Evolutionary conservation across 225 moss, liverwort and hornwort genomes (phyloP), one percentile per base, ranked within the genome.

Genomic region (Lunularia cruciata): DNA sequence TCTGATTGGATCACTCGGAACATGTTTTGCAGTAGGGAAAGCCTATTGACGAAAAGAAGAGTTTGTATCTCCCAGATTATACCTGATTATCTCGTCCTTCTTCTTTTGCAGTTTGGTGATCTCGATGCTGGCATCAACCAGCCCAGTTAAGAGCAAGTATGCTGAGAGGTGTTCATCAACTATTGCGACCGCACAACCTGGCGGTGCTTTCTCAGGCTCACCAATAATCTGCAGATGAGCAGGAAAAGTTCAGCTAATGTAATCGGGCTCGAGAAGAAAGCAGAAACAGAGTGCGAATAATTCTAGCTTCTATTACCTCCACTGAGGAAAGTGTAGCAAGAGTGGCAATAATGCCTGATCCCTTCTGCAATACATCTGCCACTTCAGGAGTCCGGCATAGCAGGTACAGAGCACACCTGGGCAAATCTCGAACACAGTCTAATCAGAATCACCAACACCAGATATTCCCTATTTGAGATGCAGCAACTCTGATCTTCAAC

Each of bases 71-170:
- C n/a, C n/a, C n/a, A 35, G 19, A 6, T 22, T 55, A 12, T 69
- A 94, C 94, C 89, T 89, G 67, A 74, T 28, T 40, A 92, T 81
- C 14, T 92, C 88, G 52, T 87, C 90, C 54, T 74, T 90, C 60
- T 90, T 95, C 72, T 95, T 92, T 61, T 86, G 85, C 75, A 95
- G 81, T 65, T 91, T 88, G 48, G 80, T 60, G 18, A 89, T 83
- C 84, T 95, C 90, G 47, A 81, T 76, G 9, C 62, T 77, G 28
- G 84, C 79, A 86, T 95, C 89, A 33, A 92, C 85, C 72, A 88
- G 81, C 61, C 83, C 84, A 51, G 69, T 83, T 22, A 95, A 83
- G 12, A 79, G 65, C 57, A 92, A 73, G 68, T 86, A 90, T 19
- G 90, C 86, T 68, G 90, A 87, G 66, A 82, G 80, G 23, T 58